These are phyloP conservation scores for Neonectria sp. DNA, from an alignment of 2,329 filamentous ascomycete genomes.

Conservation along the genomic window DNA sequence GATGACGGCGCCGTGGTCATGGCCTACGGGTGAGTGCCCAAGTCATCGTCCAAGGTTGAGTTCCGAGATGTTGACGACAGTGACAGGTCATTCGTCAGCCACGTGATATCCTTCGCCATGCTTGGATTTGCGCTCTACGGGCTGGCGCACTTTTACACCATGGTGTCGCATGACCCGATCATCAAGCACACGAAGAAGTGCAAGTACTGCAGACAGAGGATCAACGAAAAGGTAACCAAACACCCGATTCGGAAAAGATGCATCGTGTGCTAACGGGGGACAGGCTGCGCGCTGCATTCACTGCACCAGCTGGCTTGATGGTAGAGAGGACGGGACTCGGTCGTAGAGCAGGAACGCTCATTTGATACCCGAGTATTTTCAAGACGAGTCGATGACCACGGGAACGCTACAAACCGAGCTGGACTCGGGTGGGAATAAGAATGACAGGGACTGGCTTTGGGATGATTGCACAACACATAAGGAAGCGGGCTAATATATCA, in stretches of 20 bases:
- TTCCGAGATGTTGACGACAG: conserved; percentile 19
- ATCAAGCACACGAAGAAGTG: conserved; percentile 81
- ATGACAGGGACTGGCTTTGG: not conserved
- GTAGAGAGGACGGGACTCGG: conserved; percentile 58
- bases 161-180: conserved; percentile 74
- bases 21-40: conserved; percentile 73
- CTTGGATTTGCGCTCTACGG: conserved; percentile 77
- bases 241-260: not conserved
- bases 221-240: conserved; percentile 72
- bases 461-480: not conserved
- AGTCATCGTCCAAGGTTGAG: not conserved
- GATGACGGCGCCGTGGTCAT: conserved; percentile 81
- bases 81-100: conserved; percentile 72
- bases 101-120: conserved; percentile 75
- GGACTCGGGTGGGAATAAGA: not conserved
- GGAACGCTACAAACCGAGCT: not conserved
- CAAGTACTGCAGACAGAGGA: conserved; percentile 75
- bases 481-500: not conserved
- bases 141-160: conserved; percentile 75
- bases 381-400: not conserved
- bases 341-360: not conserved
- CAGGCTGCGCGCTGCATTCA: conserved; percentile 63
- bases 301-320: conserved; percentile 68
- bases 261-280: conserved; percentile 20
- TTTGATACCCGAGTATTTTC: not conserved